Evolutionary conservation across 2,329 filamentous ascomycete species (phyloP).

Genomic region (Didymella sp.): DNA sequence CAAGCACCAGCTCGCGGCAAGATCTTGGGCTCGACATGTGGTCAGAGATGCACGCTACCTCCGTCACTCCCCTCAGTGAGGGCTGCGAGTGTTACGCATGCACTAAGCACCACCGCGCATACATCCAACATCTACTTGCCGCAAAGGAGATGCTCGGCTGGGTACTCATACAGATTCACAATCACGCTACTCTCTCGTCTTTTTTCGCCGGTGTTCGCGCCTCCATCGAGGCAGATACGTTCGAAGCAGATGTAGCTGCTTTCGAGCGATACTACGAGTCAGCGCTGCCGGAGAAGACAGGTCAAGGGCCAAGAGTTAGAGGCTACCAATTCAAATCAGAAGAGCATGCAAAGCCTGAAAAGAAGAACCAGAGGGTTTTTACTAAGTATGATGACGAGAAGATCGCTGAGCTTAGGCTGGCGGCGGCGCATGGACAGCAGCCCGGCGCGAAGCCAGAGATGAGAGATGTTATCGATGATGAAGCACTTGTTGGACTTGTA

Average conservation of each 20-base stretch:
- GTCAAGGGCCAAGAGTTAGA: conserved; percentile 68
- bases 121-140: conserved; percentile 82
- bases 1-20: conserved; percentile 23
- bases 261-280: conserved; percentile 75
- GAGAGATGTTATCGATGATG: conserved; percentile 43
- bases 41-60: conserved; percentile 64
- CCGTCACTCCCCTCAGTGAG: conserved; percentile 66
- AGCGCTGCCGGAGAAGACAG: conserved; percentile 75
- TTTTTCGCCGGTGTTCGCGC: conserved; percentile 77
- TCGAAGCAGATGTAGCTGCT: conserved; percentile 59
- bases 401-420: conserved; percentile 32
- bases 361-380: conserved; percentile 45
- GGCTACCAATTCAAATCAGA: conserved; percentile 46
- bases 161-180: conserved; percentile 92
- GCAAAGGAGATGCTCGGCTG: conserved; percentile 98
- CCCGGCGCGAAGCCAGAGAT: conserved; percentile 35
- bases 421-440: conserved; percentile 38
- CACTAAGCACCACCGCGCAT: conserved; percentile 82
- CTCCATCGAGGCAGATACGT: conserved; percentile 65
- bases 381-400: conserved; percentile 37
- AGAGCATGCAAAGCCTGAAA: conserved; percentile 38
- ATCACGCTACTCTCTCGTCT: conserved; percentile 72
- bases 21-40: conserved; percentile 81
- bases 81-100: conserved; percentile 85
- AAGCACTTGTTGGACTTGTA: conserved; percentile 41